phyloP scores from a whole-genome alignment of 768 basidiomycete genomes.

The Auricularia sp. region DNA sequence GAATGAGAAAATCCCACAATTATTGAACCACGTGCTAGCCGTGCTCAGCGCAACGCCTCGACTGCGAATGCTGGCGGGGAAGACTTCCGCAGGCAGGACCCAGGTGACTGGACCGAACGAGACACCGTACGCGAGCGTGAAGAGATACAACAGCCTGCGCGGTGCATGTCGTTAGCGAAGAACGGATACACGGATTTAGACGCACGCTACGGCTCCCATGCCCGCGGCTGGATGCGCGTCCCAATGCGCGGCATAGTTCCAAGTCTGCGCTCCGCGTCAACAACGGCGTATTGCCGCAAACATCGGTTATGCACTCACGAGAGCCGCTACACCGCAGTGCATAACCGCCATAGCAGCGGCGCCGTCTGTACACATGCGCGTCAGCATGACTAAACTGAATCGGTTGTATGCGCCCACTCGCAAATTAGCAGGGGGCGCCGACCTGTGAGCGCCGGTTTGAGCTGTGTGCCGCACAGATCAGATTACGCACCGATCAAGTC shows the following conservation, averaged over 20 bases:
- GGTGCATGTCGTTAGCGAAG: background rate
- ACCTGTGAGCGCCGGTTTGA: conserved; percentile 26
- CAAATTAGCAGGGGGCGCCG: conserved; percentile 53
- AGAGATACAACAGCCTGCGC: conserved; percentile 53
- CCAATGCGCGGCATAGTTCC: conserved; percentile 39
- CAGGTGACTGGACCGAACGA: conserved; percentile 75
- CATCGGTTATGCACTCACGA: conserved; percentile 32
- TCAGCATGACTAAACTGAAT: background rate
- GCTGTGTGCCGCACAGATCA: background rate
- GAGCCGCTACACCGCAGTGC: conserved; percentile 51
- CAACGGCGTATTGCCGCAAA: background rate
- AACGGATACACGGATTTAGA: conserved; percentile 4
- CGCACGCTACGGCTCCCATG: conserved; percentile 61
- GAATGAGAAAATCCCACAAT: conserved; percentile 36
- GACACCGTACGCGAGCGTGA: conserved; percentile 68
- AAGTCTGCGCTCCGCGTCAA: conserved; percentile 5
- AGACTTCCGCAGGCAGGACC: conserved; percentile 78
- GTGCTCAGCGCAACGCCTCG: conserved; percentile 78
- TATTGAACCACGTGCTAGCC: conserved; percentile 79
- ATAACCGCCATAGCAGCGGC: conserved; percentile 53
- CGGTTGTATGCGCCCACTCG: conserved; percentile 9
- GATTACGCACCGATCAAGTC: conserved; percentile 45
- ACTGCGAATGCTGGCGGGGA: conserved; percentile 66
- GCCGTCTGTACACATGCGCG: conserved; percentile 28
- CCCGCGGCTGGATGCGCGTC: conserved; percentile 43